Evolutionary conservation across 1,284 basidiomycete genomes (phyloP).

Genomic region (Cystobasidium slooffiae): DNA sequence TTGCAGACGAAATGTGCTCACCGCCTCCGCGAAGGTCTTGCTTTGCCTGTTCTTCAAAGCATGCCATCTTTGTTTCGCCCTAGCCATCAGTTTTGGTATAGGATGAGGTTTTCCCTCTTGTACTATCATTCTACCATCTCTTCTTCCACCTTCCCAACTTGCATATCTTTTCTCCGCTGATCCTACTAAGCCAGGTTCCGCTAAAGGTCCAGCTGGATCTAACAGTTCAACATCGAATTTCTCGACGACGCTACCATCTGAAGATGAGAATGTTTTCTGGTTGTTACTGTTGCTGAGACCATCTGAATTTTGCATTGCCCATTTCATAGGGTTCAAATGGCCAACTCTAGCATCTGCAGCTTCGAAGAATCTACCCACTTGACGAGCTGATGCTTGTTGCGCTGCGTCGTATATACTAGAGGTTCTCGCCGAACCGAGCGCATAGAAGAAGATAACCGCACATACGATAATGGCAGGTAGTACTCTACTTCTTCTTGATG

Average conservation of each 20-base stretch:
- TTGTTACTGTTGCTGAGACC: background rate
- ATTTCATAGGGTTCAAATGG: constrained; percentile 31
- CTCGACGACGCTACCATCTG: constrained; percentile 27
- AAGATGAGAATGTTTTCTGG: background rate
- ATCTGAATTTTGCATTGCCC: constrained; percentile 13
- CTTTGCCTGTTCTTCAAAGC: constrained; percentile 72
- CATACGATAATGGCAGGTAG: constrained; percentile 18
- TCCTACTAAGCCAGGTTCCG: constrained; percentile 51
- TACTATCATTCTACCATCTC: constrained; percentile 65
- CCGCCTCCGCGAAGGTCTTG: constrained; percentile 66
- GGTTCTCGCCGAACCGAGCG: constrained; percentile 5
- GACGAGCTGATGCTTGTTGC: constrained; percentile 3
- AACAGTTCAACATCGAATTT: constrained; percentile 46
- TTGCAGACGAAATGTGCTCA: too few relatives aligned
- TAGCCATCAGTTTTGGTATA: constrained; percentile 67
- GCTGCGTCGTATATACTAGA: constrained; percentile 31
- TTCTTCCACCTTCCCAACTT: constrained; percentile 57
- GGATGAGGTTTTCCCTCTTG: constrained; percentile 49
- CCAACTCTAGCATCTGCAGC: constrained; percentile 31
- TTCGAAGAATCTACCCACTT: constrained; percentile 23
- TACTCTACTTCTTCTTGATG: constrained; percentile 11
- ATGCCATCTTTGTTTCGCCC: constrained; percentile 71
- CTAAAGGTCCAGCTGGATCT: constrained; percentile 50
- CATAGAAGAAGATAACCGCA: constrained; percentile 16
- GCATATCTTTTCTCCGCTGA: constrained; percentile 50